Evolutionary conservation across 108 stramenopile species (phyloP).

Genomic region (Fragilaria crotonensis): DNA sequence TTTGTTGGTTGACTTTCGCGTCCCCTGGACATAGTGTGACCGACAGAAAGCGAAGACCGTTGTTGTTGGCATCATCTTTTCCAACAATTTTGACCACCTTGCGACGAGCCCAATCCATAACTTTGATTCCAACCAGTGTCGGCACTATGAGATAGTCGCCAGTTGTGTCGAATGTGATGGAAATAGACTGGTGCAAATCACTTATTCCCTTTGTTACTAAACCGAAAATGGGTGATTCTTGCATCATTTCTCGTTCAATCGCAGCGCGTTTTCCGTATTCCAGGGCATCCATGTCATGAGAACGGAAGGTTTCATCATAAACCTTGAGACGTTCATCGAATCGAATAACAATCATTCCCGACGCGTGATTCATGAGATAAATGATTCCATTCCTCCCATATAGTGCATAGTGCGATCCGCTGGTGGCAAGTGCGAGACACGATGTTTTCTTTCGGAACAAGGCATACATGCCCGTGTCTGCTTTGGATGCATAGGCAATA

Average conservation of each 20-base stretch:
- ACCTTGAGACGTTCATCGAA: conserved; percentile 86
- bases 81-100: conserved; percentile 74
- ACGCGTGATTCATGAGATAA: conserved; percentile 70
- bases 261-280: conserved; percentile 87
- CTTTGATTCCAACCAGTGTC: conserved; percentile 90
- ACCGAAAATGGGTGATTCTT: conserved; percentile 19
- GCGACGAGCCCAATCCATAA: conserved; percentile 77
- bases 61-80: conserved; percentile 76
- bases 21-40: conserved; percentile 82
- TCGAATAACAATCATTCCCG: conserved; percentile 71
- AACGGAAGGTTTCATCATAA: conserved; percentile 44
- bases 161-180: conserved; percentile 74
- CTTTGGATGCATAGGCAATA: conserved; percentile 57
- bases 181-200: conserved; percentile 18
- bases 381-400: conserved; percentile 78
- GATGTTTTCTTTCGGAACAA: conserved; percentile 83
- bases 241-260: conserved; percentile 83
- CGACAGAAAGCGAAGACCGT: conserved; percentile 76
- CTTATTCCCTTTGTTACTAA: conserved; percentile 9
- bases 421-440: conserved; percentile 40
- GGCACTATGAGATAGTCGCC: conserved; percentile 82
- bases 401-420: conserved; percentile 59
- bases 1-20: conserved; percentile 88
- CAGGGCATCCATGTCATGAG: conserved; percentile 74
- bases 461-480: conserved; percentile 89